phyloP scores from a whole-genome alignment of 345 rosid species.

The Populus nigra region DNA sequence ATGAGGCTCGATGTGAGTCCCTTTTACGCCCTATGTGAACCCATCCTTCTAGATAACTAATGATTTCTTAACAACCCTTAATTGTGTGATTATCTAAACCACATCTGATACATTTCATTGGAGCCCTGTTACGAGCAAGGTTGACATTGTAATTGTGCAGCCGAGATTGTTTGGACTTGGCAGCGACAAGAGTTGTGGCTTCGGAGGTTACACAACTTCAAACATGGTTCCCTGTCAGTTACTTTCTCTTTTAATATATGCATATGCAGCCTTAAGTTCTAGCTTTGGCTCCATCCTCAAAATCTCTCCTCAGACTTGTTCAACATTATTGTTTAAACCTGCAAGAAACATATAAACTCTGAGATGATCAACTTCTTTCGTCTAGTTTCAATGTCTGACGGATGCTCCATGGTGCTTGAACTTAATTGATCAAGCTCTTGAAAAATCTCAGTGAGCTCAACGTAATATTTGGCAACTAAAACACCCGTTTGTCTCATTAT shows the following conservation, averaged over 20 bases:
- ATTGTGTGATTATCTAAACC: not conserved
- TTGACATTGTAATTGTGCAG: no score
- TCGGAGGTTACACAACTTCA: not conserved
- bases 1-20: not conserved
- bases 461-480: no score
- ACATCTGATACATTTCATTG: no score
- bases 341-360: not conserved
- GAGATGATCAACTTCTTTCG: not conserved
- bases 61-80: not conserved
- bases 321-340: not conserved
- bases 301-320: not conserved
- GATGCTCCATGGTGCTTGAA: not conserved
- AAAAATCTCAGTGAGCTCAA: not conserved
- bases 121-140: not conserved
- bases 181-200: not conserved
- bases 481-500: no score
- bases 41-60: not conserved
- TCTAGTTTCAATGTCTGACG: not conserved
- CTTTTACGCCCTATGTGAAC: not conserved
- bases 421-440: not conserved
- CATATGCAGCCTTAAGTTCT: not conserved
- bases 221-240: not conserved
- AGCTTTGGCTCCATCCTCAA: not conserved
- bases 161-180: not conserved
- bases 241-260: not conserved